A percentile compares a stretch with the other conserved stretches of the same genome.
phyloP scores from a whole-genome alignment of 768 basidiomycete species.

The Asterophora parasitica region DNA sequence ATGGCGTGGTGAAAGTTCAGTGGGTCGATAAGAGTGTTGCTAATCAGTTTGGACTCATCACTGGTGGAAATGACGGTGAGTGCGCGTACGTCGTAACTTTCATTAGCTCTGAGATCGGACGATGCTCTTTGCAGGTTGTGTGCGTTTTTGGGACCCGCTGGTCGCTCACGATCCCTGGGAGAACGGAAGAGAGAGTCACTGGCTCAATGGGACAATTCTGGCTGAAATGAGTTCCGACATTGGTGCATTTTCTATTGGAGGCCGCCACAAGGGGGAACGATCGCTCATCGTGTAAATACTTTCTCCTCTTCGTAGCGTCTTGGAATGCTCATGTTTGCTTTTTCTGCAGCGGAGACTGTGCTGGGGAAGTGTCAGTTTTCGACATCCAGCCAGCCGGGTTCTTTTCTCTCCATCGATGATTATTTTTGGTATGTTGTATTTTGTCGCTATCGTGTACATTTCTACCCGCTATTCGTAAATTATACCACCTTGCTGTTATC shows the following conservation, averaged over 20 bases:
- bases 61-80: conserved; percentile 63
- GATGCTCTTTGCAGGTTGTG: conserved; percentile 46
- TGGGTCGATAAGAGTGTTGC: conserved; percentile 46
- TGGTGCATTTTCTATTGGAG: conserved; percentile 54
- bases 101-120: background rate
- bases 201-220: conserved; percentile 42
- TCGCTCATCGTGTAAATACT: conserved; percentile 57
- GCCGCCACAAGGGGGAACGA: conserved; percentile 45
- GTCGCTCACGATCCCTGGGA: conserved; percentile 28
- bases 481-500: background rate
- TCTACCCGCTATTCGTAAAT: background rate
- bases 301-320: background rate
- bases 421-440: background rate
- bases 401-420: conserved; percentile 7
- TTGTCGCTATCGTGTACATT: background rate
- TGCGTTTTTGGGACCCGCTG: conserved; percentile 62
- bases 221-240: conserved; percentile 55
- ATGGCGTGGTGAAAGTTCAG: conserved; percentile 46
- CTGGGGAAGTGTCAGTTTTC: conserved; percentile 45
- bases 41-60: conserved; percentile 42
- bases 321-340: background rate
- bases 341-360: conserved; percentile 39
- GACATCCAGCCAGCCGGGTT: conserved; percentile 17
- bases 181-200: conserved; percentile 37
- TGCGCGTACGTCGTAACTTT: background rate